Evolutionary conservation across 306 rosid species (phyloP), one percentile per base, ranked within the genome.

Genomic region (Phaseolus lunatus): DNA sequence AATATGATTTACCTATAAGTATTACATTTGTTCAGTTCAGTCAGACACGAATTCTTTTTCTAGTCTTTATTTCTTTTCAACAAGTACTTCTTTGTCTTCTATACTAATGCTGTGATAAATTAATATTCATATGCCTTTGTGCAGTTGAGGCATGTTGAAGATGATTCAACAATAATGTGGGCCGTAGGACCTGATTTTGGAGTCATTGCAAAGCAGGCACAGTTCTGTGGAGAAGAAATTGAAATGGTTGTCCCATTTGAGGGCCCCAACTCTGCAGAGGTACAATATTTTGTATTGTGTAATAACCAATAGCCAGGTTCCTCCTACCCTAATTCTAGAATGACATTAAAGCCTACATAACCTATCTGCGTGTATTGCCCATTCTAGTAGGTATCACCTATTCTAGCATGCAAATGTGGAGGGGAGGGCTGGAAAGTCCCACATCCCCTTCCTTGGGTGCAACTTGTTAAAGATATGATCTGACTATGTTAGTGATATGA

Each of bases 241-340:
- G 98, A 96, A 86, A 85, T 96, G 86, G 90, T 88, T 69, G 92
- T 96, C 86, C 99, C 99, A 69, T 96, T 96, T 84, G 99, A 96
- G 87, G 94, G 93, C 50, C 78, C 70, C 43, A 77, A 76, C 75
- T 86, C 86, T 6, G 97, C 90, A 52, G 99, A 96, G 98, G 99
- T 96, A 90, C 56, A 44, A 47, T 78, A 59, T 79, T 71, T 31
- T 70, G 2, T 22, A 27, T 49, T 19, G 43, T 68, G 24, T 50
- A 15, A 73, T 62, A 39, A 66, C 48, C 41, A 62, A 2, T 39
- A 9, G 10, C 2, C 35, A 31, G 35, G 39, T 63, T 70, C 47
- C 37, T 58, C 68, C 18, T 23, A 10, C 54, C 20, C 70, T 39
- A 47, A 15, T 47, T 45, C 20, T 47, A 5, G 5, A 47, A 47